These are phyloP conservation scores for Tricholoma sp. DNA, from an alignment of 768 basidiomycete genomes.

Conservation along the genomic window DNA sequence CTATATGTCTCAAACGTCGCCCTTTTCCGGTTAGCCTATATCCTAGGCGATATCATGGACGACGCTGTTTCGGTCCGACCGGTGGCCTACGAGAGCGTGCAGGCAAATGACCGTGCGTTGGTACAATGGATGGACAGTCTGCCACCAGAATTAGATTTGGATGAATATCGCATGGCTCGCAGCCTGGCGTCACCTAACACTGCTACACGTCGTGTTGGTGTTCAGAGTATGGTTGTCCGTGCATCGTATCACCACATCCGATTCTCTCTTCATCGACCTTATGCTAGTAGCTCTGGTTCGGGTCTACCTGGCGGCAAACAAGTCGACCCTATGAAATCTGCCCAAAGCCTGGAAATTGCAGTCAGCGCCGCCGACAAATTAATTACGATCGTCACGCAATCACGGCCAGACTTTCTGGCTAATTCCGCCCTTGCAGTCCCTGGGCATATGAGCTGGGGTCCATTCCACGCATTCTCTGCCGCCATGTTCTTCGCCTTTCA, in stretches of 20 bases:
- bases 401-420: conserved; percentile 69
- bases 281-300: conserved; percentile 40
- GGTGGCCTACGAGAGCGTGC: conserved; percentile 71
- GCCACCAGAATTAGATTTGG: conserved; percentile 68
- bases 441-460: conserved; percentile 81
- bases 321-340: conserved; percentile 37
- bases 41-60: conserved; percentile 83
- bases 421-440: conserved; percentile 68
- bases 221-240: conserved; percentile 78
- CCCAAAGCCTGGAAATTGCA: conserved; percentile 67
- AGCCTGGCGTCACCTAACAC: conserved; percentile 61
- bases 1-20: conserved; percentile 73
- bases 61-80: conserved; percentile 76
- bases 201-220: conserved; percentile 60
- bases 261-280: conserved; percentile 79
- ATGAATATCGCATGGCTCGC: conserved; percentile 70
- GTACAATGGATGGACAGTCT: conserved; percentile 75
- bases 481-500: conserved; percentile 94
- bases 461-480: conserved; percentile 80
- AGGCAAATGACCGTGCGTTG: conserved; percentile 66
- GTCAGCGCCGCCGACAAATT: conserved; percentile 74
- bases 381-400: conserved; percentile 72
- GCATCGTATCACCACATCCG: conserved; percentile 79
- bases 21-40: conserved; percentile 69
- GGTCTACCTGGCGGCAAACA: conserved; percentile 19